Conservation (phyloP, 2,329 filamentous ascomycete genomes). For the Talaromyces islandicus region DNA sequence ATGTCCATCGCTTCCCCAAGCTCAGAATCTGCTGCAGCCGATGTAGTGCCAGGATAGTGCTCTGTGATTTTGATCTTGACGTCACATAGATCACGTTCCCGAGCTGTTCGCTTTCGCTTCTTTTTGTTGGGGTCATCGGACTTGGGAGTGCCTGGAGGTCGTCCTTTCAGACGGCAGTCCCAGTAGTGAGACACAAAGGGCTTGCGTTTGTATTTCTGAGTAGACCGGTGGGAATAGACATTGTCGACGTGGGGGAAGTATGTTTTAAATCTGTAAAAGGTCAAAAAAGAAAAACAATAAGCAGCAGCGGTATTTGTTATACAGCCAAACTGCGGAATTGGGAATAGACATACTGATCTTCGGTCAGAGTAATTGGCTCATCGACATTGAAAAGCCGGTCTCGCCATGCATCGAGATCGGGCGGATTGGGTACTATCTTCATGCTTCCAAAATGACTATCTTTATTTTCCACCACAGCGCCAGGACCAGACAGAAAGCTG, state of each 20-base stretch:
- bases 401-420: conserved; percentile 63
- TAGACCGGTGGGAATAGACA: conserved; percentile 77
- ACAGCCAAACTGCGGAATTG: conserved; percentile 9
- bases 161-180: conserved; percentile 76
- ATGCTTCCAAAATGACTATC: conserved; percentile 27
- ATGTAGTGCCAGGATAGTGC: conserved; percentile 55
- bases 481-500: conserved; percentile 16
- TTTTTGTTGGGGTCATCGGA: conserved; percentile 75
- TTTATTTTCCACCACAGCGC: conserved; percentile 7
- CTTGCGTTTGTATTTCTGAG: conserved; percentile 73
- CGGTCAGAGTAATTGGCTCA: conserved; percentile 63
- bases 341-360: conserved; percentile 58
- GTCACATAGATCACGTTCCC: conserved; percentile 73
- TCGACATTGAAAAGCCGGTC: conserved; percentile 70
- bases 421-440: conserved; percentile 60
- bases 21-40: conserved; percentile 11
- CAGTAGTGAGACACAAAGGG: conserved; percentile 80
- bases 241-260: conserved; percentile 83
- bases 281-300: background rate
- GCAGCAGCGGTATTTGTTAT: background rate
- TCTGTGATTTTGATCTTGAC: conserved; percentile 84
- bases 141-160: conserved; percentile 72
- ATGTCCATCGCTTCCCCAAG: conserved; percentile 16
- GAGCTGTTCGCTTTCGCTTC: conserved; percentile 70
- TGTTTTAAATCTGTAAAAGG: conserved; percentile 57